Percentiles rank a stretch among this genome's conserved stretches.
Evolutionary conservation across 2,329 filamentous ascomycete species (phyloP).

Genomic region (Colletotrichum truncatum): DNA sequence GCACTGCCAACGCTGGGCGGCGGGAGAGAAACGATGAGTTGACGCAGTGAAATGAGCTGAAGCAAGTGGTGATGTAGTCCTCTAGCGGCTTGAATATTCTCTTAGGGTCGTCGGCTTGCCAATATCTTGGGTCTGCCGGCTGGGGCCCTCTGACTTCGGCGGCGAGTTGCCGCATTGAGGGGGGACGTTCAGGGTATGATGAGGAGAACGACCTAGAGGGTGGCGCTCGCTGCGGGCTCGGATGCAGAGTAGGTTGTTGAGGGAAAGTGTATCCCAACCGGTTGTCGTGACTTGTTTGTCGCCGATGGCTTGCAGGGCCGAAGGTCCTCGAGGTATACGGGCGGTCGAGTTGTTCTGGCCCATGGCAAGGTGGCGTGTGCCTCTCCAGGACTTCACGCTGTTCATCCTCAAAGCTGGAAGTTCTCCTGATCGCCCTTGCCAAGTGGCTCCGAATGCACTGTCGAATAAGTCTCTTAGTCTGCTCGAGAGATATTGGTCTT

Average conservation of each 20-base stretch:
- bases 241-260: slow-evolving; percentile 47
- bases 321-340: not conserved
- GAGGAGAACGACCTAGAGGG: slow-evolving; percentile 53
- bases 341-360: not conserved
- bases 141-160: slow-evolving; percentile 13
- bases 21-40: slow-evolving; percentile 77
- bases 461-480: slow-evolving; percentile 61
- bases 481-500: slow-evolving; percentile 63
- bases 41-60: slow-evolving; percentile 76
- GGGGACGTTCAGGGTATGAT: slow-evolving; percentile 52
- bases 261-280: slow-evolving; percentile 42
- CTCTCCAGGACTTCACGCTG: not conserved
- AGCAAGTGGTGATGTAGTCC: slow-evolving; percentile 77
- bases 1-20: slow-evolving; percentile 17
- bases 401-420: slow-evolving; percentile 28
- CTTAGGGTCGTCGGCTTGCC: slow-evolving; percentile 51
- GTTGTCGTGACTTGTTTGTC: slow-evolving; percentile 18
- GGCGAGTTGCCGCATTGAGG: slow-evolving; percentile 34
- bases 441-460: slow-evolving; percentile 51
- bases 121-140: slow-evolving; percentile 22
- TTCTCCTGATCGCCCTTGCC: slow-evolving; percentile 36
- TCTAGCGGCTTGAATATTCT: slow-evolving; percentile 80
- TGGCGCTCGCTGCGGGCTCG: slow-evolving; percentile 39
- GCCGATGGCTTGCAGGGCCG: not conserved
- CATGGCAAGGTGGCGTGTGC: not conserved